Base-by-base conservation (phyloP, 2,329 filamentous ascomycete genomes). In the Phyllachora maydis region DNA sequence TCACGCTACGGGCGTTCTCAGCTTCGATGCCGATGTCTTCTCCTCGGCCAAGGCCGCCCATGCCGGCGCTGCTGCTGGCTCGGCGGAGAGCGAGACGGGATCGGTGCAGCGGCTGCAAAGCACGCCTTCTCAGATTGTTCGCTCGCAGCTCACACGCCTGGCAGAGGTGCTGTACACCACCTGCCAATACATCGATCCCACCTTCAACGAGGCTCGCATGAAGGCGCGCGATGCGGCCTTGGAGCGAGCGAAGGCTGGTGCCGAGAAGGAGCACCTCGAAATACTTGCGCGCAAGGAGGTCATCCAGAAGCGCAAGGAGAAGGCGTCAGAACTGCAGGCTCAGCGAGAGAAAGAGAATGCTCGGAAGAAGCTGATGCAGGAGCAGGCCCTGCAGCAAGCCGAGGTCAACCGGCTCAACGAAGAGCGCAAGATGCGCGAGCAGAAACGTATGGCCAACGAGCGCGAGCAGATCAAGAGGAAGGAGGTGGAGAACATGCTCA, bases 11-110 rank as follows among this genome's bases (percentile, higher is more conserved):
- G 82, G 88, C 30, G 78, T 93, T 23, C 67, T 98, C 30, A 93
- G 82, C 47, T 98, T 98, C 39, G 88, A 98, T 48, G 90, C 81
- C 26, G 88, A 98, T 47, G 82, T 98, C 35, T 95, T 98, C 61
- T 92, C 88, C 17, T 93, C 88, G 10, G 72, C 83, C 42, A 95
- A 92, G 60, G 79, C 85, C 35, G 65, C 81, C 30, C 79, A 91
- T 50, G 63, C 77, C 32, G 82, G 83, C 32, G 82, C 81, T 35
- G 67, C 63, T 27, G 70, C 78, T 31, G 83, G 83, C 30, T 92
- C 85, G 26, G 78, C 85, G 22, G 88, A 95, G 53, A 66, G 59
- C 32, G 83, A 93, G 43, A 62, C 65, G 26, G 72, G 75, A 40
- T 76, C 77, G 23, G 78, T 95, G 18, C 88, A 98, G 56, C 77